Base-by-base conservation (phyloP, 495 filamentous ascomycete species). In the Penicillium fimorum region DNA sequence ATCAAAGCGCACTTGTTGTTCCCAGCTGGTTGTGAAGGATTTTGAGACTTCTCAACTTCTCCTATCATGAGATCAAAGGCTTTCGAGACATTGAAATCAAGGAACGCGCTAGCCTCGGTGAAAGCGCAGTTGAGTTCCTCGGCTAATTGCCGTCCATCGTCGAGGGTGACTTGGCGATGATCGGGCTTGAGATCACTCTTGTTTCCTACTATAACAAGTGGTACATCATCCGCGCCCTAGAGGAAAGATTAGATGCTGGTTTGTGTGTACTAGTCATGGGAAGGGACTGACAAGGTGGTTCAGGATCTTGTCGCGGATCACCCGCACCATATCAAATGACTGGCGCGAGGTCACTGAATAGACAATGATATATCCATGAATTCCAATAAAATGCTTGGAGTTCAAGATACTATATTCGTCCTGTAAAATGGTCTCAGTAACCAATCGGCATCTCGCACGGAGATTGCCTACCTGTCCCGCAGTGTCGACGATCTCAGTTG, bases 361-460 rank as follows among this genome's bases (percentile, higher is more conserved):
- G 40, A 96, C 94, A 48, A 98, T 87, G 84, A 98, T 92, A 76
- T 98, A 98, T 38, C 94, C 94, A 82, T 98, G 94, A 62, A 97
- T 97, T 57, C 94, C 94, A 75, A 98, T 98, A 70, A 97, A 97
- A 73, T 98, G 95, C 72, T 97, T 96, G 42, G 90, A 96, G 71
- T 96, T 97, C 50, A 98, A 79, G 64, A 97, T 97, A 67, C 88
- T 93, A 76, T 98, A 97, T 72, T 98, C 95, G 76, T 99, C 94
- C 91, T 96, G 70, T 44, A 15, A 33, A 51, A 61, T 63, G 55
- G 29, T 32, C 62, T 57, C 47, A 38, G 48, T 60, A 35, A 38
- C 17, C 27, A 27, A 15, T 8, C 18, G 7, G 15, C 15, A 17
- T 37, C 37, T 57, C 44, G 18, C 29, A 32, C 30, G 12, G 4